phyloP scores from a whole-genome alignment of 1,284 basidiomycete species.

The Cryptococcus sp. region DNA sequence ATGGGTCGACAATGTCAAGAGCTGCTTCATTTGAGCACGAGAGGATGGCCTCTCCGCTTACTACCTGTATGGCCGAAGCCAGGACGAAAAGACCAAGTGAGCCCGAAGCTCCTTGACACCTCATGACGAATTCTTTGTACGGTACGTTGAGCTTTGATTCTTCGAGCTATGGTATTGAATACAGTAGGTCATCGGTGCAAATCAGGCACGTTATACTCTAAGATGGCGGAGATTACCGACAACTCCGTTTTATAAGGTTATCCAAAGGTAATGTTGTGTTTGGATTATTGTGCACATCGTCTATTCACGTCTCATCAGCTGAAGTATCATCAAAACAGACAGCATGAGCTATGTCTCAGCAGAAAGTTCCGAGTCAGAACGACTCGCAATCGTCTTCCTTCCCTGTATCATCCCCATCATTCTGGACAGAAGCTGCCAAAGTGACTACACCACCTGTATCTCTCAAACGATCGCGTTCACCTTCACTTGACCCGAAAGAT shows the following conservation, averaged over 20 bases:
- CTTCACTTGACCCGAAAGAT: conserved; percentile 1
- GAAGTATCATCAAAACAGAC: too few species aligned
- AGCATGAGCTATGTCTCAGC: too few species aligned
- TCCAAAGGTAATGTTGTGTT: background rate
- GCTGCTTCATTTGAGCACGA: conserved; percentile 25
- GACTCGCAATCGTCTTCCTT: conserved; percentile 16
- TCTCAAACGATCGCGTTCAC: conserved; percentile 2
- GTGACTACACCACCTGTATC: conserved; percentile 1
- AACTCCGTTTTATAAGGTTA: background rate
- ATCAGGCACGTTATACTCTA: background rate
- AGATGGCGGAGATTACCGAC: background rate
- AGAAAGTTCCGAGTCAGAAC: too few species aligned
- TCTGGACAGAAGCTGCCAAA: conserved; percentile 29
- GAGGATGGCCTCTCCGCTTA: background rate
- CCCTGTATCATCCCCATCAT: conserved; percentile 31
- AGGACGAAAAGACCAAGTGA: too few species aligned
- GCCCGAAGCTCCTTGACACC: too few species aligned
- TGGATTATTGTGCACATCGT: too few species aligned
- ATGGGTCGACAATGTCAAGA: conserved; percentile 21
- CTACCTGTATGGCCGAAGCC: too few species aligned
- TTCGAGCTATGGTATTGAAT: background rate
- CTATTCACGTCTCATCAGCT: too few species aligned
- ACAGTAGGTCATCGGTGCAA: background rate
- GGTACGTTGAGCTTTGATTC: background rate
- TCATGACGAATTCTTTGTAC: too few species aligned